Base-by-base conservation (phyloP, 177 flowering plant species). In the Vitis hybrid region DNA sequence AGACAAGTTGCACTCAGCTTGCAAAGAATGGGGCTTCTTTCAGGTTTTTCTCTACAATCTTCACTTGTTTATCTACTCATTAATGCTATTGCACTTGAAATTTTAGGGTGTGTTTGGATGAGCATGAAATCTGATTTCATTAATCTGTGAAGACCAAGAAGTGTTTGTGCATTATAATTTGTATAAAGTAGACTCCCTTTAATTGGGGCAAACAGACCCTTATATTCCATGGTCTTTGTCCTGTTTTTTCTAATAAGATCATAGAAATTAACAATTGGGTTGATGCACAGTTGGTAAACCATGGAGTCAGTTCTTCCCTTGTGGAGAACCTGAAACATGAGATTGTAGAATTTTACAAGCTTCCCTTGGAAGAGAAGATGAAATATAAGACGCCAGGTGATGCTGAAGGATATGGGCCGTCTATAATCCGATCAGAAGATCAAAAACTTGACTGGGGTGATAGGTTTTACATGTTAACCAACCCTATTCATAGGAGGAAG, bases 401-500 rank as follows among this genome's bases (percentile, higher is more conserved):
- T 2, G 15, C 55, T 57, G 78, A 83, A 62, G 86, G 86, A 1
- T 83, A 72, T 68, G 86, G 84, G 12, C 55, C 60, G 14, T 30
- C 12, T 10, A 16, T 27, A 6, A 49, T 70, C 4, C 7, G 64
- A 30, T 7, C 65, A 4, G 32, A 40, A 9, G 72, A 56, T 48
- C 71, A 76, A 9, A 76, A 74, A 19, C 74, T 74, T 27, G 84
- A 81, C 13, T 81, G 84, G 84, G 77, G 62, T 24, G 82, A 79
- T 50, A 63, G 73, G 54, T 56, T 81, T 3, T 72, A 56, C 56
- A 74, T 81, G 48, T 19, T 56, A 1, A 78, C 74, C 50, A 80
- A 79, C 56, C 87, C 87, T 11, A 13, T 72, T 12, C 65, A 62
- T 12, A 61, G 54, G 14, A 71, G 87, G 66, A 81, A 81, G 59